Percentiles rank a stretch among this genome's conserved stretches.
Evolutionary conservation across 2,329 filamentous ascomycete species (phyloP).

Genomic region (Penicillium decumbens): DNA sequence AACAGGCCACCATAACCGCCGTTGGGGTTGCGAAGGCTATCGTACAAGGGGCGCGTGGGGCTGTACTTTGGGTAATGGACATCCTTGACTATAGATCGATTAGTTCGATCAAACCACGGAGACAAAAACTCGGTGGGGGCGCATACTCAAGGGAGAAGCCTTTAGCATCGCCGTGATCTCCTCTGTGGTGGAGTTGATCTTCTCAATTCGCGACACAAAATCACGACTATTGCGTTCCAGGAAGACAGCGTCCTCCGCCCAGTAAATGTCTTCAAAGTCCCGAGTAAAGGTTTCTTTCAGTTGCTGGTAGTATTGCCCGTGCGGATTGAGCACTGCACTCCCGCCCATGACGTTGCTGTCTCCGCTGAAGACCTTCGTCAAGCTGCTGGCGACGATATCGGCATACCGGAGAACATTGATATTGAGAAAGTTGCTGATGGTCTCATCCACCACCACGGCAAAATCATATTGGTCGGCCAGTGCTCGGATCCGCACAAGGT

Average conservation of each 20-base stretch:
- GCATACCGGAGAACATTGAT: slow-evolving; percentile 85
- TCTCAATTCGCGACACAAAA: slow-evolving; percentile 74
- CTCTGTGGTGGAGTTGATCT: slow-evolving; percentile 82
- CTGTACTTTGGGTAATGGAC: slow-evolving; percentile 85
- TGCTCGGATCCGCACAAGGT: slow-evolving; percentile 72
- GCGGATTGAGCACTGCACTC: slow-evolving; percentile 60
- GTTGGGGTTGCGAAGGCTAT: slow-evolving; percentile 65
- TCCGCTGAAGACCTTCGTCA: slow-evolving; percentile 96
- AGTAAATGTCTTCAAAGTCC: slow-evolving; percentile 84
- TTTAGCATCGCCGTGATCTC: slow-evolving; percentile 69
- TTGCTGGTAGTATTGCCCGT: slow-evolving; percentile 62
- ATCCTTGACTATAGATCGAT: slow-evolving; percentile 56
- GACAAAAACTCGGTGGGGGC: neutral
- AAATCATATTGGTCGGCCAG: slow-evolving; percentile 83
- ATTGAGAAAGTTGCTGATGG: slow-evolving; percentile 93
- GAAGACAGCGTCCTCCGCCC: slow-evolving; percentile 90
- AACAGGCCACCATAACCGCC: slow-evolving; percentile 89
- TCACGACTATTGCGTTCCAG: slow-evolving; percentile 95
- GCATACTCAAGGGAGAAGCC: slow-evolving; percentile 50
- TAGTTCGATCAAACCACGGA: neutral
- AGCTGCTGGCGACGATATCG: slow-evolving; percentile 86
- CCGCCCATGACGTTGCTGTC: slow-evolving; percentile 99
- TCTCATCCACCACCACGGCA: slow-evolving; percentile 88
- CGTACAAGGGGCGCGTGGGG: slow-evolving; percentile 66
- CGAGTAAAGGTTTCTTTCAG: slow-evolving; percentile 63